phyloP scores from a whole-genome alignment of 352 stramenopile genomes.

The Phytophthora hybrid region DNA sequence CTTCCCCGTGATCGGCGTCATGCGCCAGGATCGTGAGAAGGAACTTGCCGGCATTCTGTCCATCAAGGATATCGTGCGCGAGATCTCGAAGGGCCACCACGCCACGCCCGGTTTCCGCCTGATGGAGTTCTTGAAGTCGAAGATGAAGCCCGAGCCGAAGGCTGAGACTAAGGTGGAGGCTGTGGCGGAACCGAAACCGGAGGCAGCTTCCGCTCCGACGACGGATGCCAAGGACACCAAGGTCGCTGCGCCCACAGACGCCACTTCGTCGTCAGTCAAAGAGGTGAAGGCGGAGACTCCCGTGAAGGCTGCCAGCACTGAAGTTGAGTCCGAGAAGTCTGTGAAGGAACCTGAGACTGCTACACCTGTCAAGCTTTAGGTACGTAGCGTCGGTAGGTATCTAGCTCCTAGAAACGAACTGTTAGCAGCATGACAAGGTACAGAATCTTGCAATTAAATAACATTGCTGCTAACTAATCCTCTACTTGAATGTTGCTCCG shows the following conservation, averaged over 20 bases:
- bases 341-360: constrained; percentile 20
- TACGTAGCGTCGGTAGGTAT: constrained; percentile 21
- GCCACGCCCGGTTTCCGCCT: constrained; percentile 79
- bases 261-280: not conserved
- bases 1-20: constrained; percentile 81
- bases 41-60: constrained; percentile 84
- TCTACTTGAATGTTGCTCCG: constrained; percentile 41
- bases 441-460: constrained; percentile 39
- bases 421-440: constrained; percentile 27
- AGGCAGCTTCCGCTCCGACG: constrained; percentile 11
- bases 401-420: constrained; percentile 18
- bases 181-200: constrained; percentile 18
- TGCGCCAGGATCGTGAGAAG: constrained; percentile 81
- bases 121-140: constrained; percentile 90
- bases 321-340: constrained; percentile 16
- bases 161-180: constrained; percentile 29
- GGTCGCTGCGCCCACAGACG: constrained; percentile 13
- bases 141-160: constrained; percentile 57
- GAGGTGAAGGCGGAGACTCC: constrained; percentile 16
- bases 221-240: constrained; percentile 21
- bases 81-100: constrained; percentile 85
- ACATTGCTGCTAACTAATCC: constrained; percentile 18
- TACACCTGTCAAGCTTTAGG: constrained; percentile 26
- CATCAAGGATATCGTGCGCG: constrained; percentile 88
- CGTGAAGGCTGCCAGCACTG: constrained; percentile 9